Evolutionary conservation across 2,329 filamentous ascomycete genomes (phyloP), one percentile per base, ranked within the genome.

Genomic region (Byssothecium circinans): DNA sequence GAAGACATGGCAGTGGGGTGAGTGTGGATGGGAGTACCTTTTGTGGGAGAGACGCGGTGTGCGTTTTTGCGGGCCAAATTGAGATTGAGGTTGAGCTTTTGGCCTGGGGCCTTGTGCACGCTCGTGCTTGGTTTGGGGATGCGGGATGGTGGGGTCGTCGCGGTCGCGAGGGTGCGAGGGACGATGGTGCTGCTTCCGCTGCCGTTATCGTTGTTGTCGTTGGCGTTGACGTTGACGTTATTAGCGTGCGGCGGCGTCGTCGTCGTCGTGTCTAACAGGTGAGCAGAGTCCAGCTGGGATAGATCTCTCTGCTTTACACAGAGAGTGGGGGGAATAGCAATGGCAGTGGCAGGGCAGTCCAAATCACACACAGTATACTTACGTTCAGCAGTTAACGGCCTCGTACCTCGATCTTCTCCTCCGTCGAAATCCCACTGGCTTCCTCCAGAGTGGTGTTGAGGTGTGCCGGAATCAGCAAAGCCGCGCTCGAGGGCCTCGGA

Each of bases 401-500:
- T 41, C n/a, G 3, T 23, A 7, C 12, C 3, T 18, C 27, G 37
- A 1, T 47, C 37, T 14, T 47, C 38, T 17, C 27, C 14, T 15
- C 7, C 17, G 17, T 29, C 14, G 19, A 14, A 6, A 5, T 12
- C 30, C 6, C 37, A 5, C 8, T 14, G 39, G 23, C 12, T 3
- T 15, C 6, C n/a, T 22, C 19, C 32, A 4, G 41, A 5, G n/a
- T n/a, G 27, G 12, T 35, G 14, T 3, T 14, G 35, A 3, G 43
- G 41, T 15, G 39, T 43, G n/a, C 33, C 43, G 27, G 39, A 15
- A 15, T 40, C 37, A 17, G 50, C 53, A 17, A 45, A 43, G 4
- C 53, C 47, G 1, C 19, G 29, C 8, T 37, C 34, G 15, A 52
- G 36, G 8, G 46, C 54, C 8, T 52, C 53, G 27, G 20, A 41